These are phyloP conservation scores for Amyloporia xantha DNA, from an alignment of 768 basidiomycete species.

Conservation along the genomic window DNA sequence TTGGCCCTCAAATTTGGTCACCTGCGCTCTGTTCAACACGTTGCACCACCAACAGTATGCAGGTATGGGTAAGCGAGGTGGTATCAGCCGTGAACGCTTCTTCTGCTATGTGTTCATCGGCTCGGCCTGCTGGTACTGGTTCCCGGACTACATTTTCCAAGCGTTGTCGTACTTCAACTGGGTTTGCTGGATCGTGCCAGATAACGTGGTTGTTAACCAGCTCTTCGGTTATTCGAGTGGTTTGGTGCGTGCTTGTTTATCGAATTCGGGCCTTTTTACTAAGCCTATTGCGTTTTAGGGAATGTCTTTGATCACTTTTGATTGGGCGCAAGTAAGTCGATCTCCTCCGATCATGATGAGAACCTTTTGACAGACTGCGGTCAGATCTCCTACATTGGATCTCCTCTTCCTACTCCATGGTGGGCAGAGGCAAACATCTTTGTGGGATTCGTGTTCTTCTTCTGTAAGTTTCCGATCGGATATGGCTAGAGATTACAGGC, in stretches of 20 bases:
- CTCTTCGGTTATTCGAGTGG: conserved; percentile 48
- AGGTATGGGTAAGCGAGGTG: conserved; percentile 53
- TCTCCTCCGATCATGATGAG: too few species aligned
- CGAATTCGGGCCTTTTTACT: too few species aligned
- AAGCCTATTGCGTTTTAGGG: conserved; percentile 8
- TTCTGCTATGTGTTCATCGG: conserved; percentile 59
- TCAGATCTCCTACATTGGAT: conserved; percentile 60
- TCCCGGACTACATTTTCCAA: conserved; percentile 80
- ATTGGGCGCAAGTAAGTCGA: conserved; percentile 45
- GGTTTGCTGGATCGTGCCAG: conserved; percentile 50
- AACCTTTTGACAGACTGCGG: background rate
- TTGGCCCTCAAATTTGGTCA: conserved; percentile 73
- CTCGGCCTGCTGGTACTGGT: conserved; percentile 53
- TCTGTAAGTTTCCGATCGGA: conserved; percentile 25
- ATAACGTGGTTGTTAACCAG: conserved; percentile 33
- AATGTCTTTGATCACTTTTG: conserved; percentile 71
- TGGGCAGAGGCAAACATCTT: conserved; percentile 70
- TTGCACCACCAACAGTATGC: conserved; percentile 64
- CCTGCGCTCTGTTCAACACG: conserved; percentile 72
- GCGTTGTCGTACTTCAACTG: conserved; percentile 82
- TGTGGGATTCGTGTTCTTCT: conserved; percentile 39
- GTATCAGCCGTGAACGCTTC: conserved; percentile 70
- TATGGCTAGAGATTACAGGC: background rate
- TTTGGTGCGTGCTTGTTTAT: conserved; percentile 1
- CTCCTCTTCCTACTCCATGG: conserved; percentile 67